Evolutionary conservation across 2,329 filamentous ascomycete genomes (phyloP).

Genomic region (Arthroderma sp.): DNA sequence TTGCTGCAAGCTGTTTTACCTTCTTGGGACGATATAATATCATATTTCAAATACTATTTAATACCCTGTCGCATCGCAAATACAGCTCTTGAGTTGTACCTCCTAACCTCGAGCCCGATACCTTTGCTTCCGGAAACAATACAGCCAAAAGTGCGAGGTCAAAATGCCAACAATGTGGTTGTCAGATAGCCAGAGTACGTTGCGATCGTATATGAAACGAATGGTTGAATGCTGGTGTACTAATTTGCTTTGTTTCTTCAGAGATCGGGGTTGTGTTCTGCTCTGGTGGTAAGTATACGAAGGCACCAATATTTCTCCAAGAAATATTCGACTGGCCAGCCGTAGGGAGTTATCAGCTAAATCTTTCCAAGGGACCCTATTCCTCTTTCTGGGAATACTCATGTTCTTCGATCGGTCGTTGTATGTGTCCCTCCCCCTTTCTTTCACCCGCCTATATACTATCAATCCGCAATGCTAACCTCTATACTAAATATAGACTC

Average conservation of each 20-base stretch:
- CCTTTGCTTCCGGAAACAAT: neutral
- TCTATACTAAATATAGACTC: constrained; percentile 44
- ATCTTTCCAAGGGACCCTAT: constrained; percentile 60
- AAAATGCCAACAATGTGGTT: constrained; percentile 89
- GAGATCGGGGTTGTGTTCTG: constrained; percentile 97
- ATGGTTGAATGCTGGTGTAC: neutral
- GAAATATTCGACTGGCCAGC: too few relatives aligned
- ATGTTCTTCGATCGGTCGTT: constrained; percentile 97
- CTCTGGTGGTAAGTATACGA: constrained; percentile 67
- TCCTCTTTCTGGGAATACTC: constrained; percentile 84
- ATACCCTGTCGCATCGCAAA: too few relatives aligned
- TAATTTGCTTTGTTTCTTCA: constrained; percentile 25
- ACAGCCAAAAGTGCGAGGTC: constrained; percentile 6
- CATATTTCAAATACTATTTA: too few relatives aligned
- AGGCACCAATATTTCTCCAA: constrained; percentile 46
- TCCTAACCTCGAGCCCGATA: neutral
- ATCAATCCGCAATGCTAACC: constrained; percentile 2
- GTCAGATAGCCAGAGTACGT: constrained; percentile 84
- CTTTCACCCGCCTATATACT: constrained; percentile 2
- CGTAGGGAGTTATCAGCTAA: too few relatives aligned
- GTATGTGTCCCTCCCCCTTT: constrained; percentile 38
- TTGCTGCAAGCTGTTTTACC: too few relatives aligned
- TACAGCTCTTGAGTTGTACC: too few relatives aligned
- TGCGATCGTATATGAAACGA: neutral
- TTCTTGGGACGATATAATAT: too few relatives aligned